These are phyloP conservation scores for Anisodus tanguticus DNA, from an alignment of 257 asterid genomes.

Conservation along the genomic window DNA sequence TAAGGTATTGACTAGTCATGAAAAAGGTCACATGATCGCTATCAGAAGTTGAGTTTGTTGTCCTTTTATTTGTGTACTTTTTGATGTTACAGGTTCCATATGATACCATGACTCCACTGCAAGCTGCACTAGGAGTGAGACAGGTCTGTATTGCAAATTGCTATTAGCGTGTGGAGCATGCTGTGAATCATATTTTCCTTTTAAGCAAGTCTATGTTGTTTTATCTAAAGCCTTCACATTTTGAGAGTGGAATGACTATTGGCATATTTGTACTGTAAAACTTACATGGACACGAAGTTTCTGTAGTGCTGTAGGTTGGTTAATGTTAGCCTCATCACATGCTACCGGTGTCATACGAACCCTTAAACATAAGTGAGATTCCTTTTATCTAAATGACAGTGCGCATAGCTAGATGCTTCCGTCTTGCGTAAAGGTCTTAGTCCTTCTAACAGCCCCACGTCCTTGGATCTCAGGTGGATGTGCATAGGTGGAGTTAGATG, in stretches of 20 bases:
- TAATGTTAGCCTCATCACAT: background rate
- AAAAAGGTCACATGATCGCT: background rate
- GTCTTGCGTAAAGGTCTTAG: background rate
- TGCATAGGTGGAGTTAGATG: constrained; percentile 7
- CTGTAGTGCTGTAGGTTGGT: constrained; percentile 16
- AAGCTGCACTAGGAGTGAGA: constrained; percentile 90
- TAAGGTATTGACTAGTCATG: constrained; percentile 52
- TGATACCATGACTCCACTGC: constrained; percentile 76
- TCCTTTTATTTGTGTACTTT: constrained; percentile 2
- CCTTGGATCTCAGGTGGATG: background rate
- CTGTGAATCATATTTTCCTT: constrained; percentile 14
- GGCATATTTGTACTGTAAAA: constrained; percentile 13
- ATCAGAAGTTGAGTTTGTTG: constrained; percentile 27
- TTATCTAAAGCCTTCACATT: background rate
- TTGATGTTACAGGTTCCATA: constrained; percentile 69
- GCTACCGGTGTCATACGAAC: background rate
- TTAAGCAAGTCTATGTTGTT: constrained; percentile 18
- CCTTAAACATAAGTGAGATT: constrained; percentile 16
- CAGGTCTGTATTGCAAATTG: constrained; percentile 54
- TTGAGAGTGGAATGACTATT: background rate
- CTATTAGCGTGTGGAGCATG: constrained; percentile 5
- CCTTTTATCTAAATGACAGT: constrained; percentile 15
- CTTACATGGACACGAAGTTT: background rate
- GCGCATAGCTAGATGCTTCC: constrained; percentile 9
- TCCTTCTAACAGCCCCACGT: background rate